Evolutionary conservation across 106 monocot genomes (phyloP).

Genomic region (Allium cepa): DNA sequence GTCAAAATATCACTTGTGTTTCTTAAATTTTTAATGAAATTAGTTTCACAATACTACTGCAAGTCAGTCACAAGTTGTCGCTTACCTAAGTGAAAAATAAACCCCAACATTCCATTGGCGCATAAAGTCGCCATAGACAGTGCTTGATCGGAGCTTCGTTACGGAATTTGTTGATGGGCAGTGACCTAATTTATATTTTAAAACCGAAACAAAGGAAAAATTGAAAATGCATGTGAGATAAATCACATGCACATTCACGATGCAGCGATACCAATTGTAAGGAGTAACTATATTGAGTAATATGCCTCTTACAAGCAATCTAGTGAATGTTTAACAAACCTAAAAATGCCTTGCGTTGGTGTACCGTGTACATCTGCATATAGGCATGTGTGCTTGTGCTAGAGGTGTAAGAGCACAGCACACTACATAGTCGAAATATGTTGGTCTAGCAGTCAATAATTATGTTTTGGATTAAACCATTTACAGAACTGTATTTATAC

Average conservation of each 20-base stretch:
- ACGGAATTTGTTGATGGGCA: slow-evolving; percentile 73
- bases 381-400: too few species aligned
- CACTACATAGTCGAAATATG: too few species aligned
- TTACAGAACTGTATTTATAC: too few species aligned
- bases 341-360: too few species aligned
- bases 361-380: too few species aligned
- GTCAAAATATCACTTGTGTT: slow-evolving; percentile 6
- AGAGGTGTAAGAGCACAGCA: too few species aligned
- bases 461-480: too few species aligned
- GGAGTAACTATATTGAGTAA: neutral
- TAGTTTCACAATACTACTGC: neutral
- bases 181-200: slow-evolving; percentile 35
- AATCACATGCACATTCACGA: neutral
- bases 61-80: neutral
- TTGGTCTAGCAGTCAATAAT: too few species aligned
- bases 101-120: slow-evolving; percentile 91
- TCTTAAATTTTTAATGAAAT: neutral
- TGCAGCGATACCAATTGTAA: too few species aligned
- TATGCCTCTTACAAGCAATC: neutral
- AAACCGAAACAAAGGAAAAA: too few species aligned
- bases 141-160: slow-evolving; percentile 58
- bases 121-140: slow-evolving; percentile 74
- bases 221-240: neutral
- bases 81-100: slow-evolving; percentile 85
- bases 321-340: too few species aligned